phyloP scores from a whole-genome alignment of 2,329 filamentous ascomycete species.

The Fusarium luffae region DNA sequence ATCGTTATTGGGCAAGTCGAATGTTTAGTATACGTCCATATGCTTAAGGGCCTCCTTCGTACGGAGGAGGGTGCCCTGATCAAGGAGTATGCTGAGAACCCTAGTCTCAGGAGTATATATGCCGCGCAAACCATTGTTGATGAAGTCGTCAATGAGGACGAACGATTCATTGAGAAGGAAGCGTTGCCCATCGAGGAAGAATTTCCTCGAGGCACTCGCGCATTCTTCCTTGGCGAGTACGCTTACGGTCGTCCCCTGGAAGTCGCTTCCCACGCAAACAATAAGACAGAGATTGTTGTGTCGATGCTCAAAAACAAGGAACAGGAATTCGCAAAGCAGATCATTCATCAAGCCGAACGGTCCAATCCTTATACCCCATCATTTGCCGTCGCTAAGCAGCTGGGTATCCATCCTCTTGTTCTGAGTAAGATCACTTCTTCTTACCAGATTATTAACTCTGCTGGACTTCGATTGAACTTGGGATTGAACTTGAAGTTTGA shows the following conservation, averaged over 20 bases:
- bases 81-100: constrained; percentile 91
- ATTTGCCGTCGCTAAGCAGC: constrained; percentile 84
- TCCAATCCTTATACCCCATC: constrained; percentile 84
- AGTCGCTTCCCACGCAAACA: constrained; percentile 77
- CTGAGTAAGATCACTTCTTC: constrained; percentile 97
- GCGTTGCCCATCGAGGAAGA: constrained; percentile 93
- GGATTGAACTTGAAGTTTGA: constrained; percentile 98
- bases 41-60: constrained; percentile 90
- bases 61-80: constrained; percentile 90
- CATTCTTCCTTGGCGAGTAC: constrained; percentile 94
- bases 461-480: constrained; percentile 86
- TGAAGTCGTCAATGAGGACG: constrained; percentile 88
- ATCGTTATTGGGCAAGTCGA: constrained; percentile 89
- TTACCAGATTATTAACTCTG: constrained; percentile 82
- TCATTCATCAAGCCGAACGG: constrained; percentile 77
- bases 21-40: constrained; percentile 89
- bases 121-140: constrained; percentile 93
- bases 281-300: constrained; percentile 84
- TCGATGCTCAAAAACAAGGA: constrained; percentile 78
- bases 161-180: constrained; percentile 89
- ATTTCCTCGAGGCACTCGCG: constrained; percentile 83
- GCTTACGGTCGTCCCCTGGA: constrained; percentile 92
- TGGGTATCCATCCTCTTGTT: constrained; percentile 85
- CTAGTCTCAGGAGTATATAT: constrained; percentile 87
- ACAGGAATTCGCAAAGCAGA: constrained; percentile 80